Evolutionary conservation across 2,329 filamentous ascomycete genomes (phyloP), one percentile per base, ranked within the genome.

Genomic region (Tolypocladium album): DNA sequence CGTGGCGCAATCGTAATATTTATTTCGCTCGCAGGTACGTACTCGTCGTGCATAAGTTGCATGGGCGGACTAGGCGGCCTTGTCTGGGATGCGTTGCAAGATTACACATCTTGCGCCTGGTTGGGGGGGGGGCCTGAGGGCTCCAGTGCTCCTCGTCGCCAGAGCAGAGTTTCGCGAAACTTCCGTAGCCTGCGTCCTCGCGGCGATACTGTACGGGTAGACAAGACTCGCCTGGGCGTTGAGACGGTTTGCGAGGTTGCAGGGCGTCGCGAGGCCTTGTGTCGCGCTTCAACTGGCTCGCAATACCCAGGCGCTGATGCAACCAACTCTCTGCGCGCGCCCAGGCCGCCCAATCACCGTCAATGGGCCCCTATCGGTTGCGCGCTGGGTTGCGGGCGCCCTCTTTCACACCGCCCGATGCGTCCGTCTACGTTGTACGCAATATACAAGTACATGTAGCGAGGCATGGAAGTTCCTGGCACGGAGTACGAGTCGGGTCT

Each of bases 61-160:
- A 22, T 34, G 38, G 22, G 27, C 42, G 50, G 22, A 34, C 34
- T n/a, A 38, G 27, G 27, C 27, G 27, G 3, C 3, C 27, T 31
- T 39, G 57, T 58, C 34, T 58, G 57, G 57, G 45, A 58, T 55
- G 34, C 39, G 57, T 55, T 58, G 57, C 47, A 47, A 58, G 38
- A 58, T 58, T 47, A 27, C 43, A 45, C 27, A 45, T 31, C 22
- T 34, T 8, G 27, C 15, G 22, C 43, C 22, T n/a, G n/a, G n/a
- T n/a, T n/a, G n/a, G n/a, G 3, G 22, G 15, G 24, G n/a, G 11
- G n/a, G 2, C 6, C n/a, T 24, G 22, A 20, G 45, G 22, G 1
- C 15, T 27, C 27, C 22, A 20, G 15, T 15, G 1, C 17, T 27
- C 22, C 12, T 15, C 4, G 27, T 47, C 22, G 22, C 5, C 15